Evolutionary conservation across 257 asterid species (phyloP), one percentile per base, ranked within the genome.

Genomic region (Solanum commersonii): DNA sequence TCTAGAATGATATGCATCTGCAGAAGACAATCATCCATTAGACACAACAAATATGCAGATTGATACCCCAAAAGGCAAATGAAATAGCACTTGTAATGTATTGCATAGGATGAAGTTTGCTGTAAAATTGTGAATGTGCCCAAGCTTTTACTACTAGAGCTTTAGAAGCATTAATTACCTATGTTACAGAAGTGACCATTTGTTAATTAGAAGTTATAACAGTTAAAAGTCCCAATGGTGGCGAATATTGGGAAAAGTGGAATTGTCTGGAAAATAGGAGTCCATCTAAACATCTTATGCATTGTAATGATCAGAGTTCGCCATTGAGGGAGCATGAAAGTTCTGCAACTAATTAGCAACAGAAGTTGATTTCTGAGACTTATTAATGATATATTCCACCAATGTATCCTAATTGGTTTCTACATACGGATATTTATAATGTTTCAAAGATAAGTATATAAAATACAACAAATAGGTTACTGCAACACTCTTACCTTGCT

Each of bases 1-100:
- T 91, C 93, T 38, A 91, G 78, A 68, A 91, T 86, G 35, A 60
- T 84, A 65, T 91, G 93, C 89, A 88, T 87, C 92, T 91, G 91
- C 52, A 49, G 29, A 33, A 78, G 85, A 46, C 70, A 82, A 29
- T 18, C 85, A 29, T 49, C n/a, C 85, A 82, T 27, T 29, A 82
- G 42, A 81, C 42, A 81, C 25, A 77, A 77, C 31, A 81, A 4
- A 29, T 6, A 46, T 46, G 10, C 25, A 18, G 85, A 25, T 23
- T 46, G 29, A 82, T 82, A 49, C 6, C 85, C n/a, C 85, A 49
- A 10, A 49, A 82, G 15, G 27, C 12, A 46, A 82, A 12, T 49
- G 68, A 81, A 46, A 29, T 46, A 10, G 6, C 70, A 82, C 15
- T 82, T 46, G 70, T 44, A 15, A 29, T 3, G 25, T 18, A 27